Evolutionary conservation across 345 rosid genomes (phyloP), one percentile per base, ranked within the genome.

Genomic region (Gossypium turneri): DNA sequence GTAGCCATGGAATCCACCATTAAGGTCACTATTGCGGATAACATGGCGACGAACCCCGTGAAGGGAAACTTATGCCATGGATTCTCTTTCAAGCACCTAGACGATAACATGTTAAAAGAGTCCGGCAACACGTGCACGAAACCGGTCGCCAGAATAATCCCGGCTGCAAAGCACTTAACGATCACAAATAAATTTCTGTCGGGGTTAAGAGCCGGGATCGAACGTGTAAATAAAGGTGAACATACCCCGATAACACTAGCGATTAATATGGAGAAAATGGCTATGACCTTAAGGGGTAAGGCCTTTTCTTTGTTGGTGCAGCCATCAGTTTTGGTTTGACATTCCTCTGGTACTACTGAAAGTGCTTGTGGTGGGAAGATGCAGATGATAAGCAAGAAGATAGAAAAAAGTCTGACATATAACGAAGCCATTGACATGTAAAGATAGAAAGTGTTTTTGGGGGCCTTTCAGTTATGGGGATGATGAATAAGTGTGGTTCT

Each of bases 1-100:
- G 89, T 86, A 3, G 95, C 89, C 75, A 89, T 16, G 16, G 97
- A 89, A 25, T 93, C 98, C 13, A 91, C 86, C 83, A 80, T 82
- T 12, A 93, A 79, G 7, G 94, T 90, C 11, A 79, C 13, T 10
- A 93, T 50, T 69, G 84, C 94, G 2, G 95, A 85, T 62, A 93
- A 64, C 98, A 93, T 93, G 6, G 98, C 95, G 0, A 88, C 90
- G 78, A 93, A 93, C 2, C 90, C 90, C 2, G 93, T 81, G 58
- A 93, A 91, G 0, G 97, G 93, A 75, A 91, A 93, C 70, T 91
- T 91, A 67, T 86, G 90, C 98, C 98, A 90, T 0, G 98, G 97
- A 24, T 80, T 84, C 6, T 88, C 92, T 0, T 76, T 12, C 79
- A 93, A 82, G 78, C 98, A 91, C 9, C 45, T 16, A 0, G 97